phyloP scores from a whole-genome alignment of 306 rosid genomes.

The Rubus idaeus region DNA sequence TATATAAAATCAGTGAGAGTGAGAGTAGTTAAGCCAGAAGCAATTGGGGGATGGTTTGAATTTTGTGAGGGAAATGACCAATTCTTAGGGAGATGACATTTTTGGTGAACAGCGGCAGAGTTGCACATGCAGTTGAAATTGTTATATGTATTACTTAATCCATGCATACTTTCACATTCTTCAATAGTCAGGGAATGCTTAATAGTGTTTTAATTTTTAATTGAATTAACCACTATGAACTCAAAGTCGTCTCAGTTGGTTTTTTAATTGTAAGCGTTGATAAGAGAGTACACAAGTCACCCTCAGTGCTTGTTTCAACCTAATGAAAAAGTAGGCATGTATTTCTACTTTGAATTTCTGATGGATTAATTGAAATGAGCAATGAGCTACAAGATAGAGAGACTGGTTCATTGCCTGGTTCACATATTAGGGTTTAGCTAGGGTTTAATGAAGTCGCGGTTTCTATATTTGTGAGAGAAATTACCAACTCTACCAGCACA shows the following conservation, averaged over 20 bases:
- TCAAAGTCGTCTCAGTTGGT: not conserved
- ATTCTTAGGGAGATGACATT: constrained; percentile 1
- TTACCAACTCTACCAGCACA: not conserved
- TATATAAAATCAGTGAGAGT: not conserved
- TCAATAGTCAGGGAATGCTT: constrained; percentile 9
- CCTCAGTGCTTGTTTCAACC: not conserved
- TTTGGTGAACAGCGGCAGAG: not conserved
- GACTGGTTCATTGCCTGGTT: not conserved
- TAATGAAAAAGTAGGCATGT: not conserved
- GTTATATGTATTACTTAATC: not conserved
- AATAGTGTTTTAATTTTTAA: not conserved
- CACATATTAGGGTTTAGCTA: not conserved
- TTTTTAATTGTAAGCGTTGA: not conserved
- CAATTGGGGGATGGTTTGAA: constrained; percentile 1
- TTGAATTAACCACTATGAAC: not conserved
- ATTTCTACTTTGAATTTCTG: not conserved
- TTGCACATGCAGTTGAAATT: not conserved
- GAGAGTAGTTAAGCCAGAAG: not conserved
- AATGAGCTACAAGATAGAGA: not conserved
- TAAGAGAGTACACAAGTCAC: not conserved
- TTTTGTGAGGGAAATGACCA: constrained; percentile 6
- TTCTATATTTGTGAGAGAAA: not conserved
- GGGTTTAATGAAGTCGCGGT: not conserved
- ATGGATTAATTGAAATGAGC: not conserved
- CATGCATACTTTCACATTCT: constrained; percentile 9